A percentile compares a stretch with the other conserved stretches of the same genome.
Evolutionary conservation across 805 yeast species (phyloP).

Genomic region (Candida insectalens): DNA sequence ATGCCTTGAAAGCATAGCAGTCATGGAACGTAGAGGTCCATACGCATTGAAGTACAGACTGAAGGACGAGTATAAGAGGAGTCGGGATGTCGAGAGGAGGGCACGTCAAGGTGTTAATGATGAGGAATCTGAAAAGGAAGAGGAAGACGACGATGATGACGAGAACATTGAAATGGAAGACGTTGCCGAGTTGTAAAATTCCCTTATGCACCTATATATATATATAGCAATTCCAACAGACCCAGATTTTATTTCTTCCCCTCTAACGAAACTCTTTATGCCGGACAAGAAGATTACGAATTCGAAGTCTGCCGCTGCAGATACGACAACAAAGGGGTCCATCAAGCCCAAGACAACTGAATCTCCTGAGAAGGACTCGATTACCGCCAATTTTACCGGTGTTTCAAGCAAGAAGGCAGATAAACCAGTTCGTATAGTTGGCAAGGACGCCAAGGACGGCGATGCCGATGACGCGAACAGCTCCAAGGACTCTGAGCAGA

Average conservation of each 20-base stretch:
- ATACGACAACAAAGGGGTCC: no score
- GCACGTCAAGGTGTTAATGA: slow-evolving; percentile 44
- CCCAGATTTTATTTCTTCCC: no score
- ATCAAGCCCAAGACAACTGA: no score
- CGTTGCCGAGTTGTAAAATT: not conserved
- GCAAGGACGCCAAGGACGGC: not conserved
- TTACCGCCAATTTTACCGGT: slow-evolving; percentile 32
- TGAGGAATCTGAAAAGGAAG: slow-evolving; percentile 28
- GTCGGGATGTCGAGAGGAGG: slow-evolving; percentile 69
- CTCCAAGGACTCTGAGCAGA: not conserved
- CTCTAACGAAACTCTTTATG: no score
- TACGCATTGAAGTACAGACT: slow-evolving; percentile 86
- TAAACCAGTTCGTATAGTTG: slow-evolving; percentile 4
- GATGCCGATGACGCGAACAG: not conserved
- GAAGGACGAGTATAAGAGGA: slow-evolving; percentile 79
- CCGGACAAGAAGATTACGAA: no score
- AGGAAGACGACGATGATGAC: slow-evolving; percentile 14
- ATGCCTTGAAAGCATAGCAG: slow-evolving; percentile 82
- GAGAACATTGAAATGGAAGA: slow-evolving; percentile 54
- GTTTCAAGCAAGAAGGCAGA: slow-evolving; percentile 17
- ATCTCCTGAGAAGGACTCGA: slow-evolving; percentile 24
- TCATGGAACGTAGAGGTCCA: slow-evolving; percentile 88
- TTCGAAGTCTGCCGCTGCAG: no score
- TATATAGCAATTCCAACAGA: no score
- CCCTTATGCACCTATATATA: no score